Evolutionary conservation across 768 basidiomycete genomes (phyloP), one percentile per base, ranked within the genome.

Genomic region (Amanita brunnescens): DNA sequence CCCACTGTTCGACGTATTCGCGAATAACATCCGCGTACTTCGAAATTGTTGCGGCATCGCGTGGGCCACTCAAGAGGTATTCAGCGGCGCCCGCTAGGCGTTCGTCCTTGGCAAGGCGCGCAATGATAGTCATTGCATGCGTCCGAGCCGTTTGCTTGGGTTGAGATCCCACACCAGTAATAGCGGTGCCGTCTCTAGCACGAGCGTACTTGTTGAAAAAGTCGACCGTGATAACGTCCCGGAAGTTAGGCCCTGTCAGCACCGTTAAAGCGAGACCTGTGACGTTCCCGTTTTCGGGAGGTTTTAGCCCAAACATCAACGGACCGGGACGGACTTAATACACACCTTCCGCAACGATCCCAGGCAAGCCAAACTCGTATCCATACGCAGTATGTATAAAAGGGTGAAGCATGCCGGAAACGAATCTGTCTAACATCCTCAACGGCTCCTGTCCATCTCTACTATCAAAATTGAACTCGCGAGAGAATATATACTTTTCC

Each of bases 321-420:
- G n/a, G n/a, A n/a, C n/a, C n/a, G n/a, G n/a, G n/a, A n/a, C n/a
- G n/a, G n/a, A n/a, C n/a, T n/a, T n/a, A n/a, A n/a, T 29, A 29
- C 3, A 4, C n/a, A 83, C 85, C 85, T 69, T 87, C 84, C 1
- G 77, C 78, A 2, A 78, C 62, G 41, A 84, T 62, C 0, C 83
- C 85, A 6, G 77, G 73, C 18, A 82, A 52, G 2, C 61, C 69
- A 54, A 85, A 85, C 60, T 87, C 85, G 2, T 74, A 62, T 2
- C 83, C 84, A 61, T 78, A 77, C 10, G 80, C 84, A 2, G 67
- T 56, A 56, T 86, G 81, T 39, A 87, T 85, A 37, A 85, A 50
- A 0, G 85, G 79, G 57, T 88, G 85, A 5, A 87, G 23, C 5
- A 83, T 58, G 2, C 80, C 82, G 1, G 70, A 70, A 13, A 82